These are phyloP conservation scores for Mycena citricolor DNA, from an alignment of 1,284 basidiomycete species.

Conservation along the genomic window DNA sequence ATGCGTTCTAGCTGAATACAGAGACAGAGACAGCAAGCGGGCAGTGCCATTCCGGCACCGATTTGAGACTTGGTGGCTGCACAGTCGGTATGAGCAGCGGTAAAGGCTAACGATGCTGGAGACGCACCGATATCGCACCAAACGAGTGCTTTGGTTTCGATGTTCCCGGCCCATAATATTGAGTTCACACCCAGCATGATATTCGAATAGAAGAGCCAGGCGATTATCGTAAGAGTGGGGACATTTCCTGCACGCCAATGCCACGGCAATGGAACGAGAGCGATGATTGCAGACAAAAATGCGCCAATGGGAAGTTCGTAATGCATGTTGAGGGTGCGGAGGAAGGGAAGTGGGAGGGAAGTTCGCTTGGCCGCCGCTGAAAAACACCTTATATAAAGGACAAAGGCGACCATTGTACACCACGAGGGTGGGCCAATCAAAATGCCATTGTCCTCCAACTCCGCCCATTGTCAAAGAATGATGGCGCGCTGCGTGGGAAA, in stretches of 20 bases:
- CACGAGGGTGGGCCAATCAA: too few species aligned
- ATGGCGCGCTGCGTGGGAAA: too few species aligned
- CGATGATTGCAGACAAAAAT: constrained; percentile 37
- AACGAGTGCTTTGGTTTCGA: constrained; percentile 36
- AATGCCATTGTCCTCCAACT: too few species aligned
- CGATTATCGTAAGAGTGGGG: constrained; percentile 48
- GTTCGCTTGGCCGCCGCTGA: too few species aligned
- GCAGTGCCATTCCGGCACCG: constrained; percentile 49
- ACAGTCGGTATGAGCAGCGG: neutral
- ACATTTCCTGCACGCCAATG: constrained; percentile 52
- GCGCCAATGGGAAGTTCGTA: constrained; percentile 34
- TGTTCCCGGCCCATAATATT: constrained; percentile 50
- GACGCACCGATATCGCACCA: constrained; percentile 61
- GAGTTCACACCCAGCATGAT: constrained; percentile 49
- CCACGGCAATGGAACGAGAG: constrained; percentile 44
- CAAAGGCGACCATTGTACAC: too few species aligned
- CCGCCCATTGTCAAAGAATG: too few species aligned
- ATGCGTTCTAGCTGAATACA: constrained; percentile 48
- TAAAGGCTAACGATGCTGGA: neutral
- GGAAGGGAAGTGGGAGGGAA: constrained; percentile 3
- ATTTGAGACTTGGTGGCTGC: constrained; percentile 37
- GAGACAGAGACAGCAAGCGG: constrained; percentile 55
- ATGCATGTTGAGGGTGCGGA: constrained; percentile 18
- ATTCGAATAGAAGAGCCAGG: constrained; percentile 50
- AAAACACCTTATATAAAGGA: too few species aligned